Percentiles rank a stretch among this genome's conserved stretches.
Conservation (phyloP, 2,329 filamentous ascomycete genomes). For the Aspergillus sp. region DNA sequence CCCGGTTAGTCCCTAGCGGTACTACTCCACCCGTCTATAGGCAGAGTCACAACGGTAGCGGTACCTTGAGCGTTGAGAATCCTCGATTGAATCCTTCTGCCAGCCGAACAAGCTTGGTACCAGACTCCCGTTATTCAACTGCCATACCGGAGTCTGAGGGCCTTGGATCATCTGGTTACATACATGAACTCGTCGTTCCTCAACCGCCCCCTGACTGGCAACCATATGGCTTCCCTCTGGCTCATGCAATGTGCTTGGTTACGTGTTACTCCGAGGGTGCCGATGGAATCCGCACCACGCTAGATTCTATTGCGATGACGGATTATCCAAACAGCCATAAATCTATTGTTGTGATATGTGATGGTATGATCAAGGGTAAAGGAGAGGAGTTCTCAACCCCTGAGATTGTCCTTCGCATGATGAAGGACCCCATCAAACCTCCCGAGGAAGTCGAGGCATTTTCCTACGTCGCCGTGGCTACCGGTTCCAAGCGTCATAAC, state of each 20-base stretch:
- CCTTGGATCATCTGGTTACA: slow-evolving; percentile 85
- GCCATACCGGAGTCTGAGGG: slow-evolving; percentile 64
- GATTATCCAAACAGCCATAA: slow-evolving; percentile 99
- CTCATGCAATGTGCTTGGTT: slow-evolving; percentile 89
- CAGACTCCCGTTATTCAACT: slow-evolving; percentile 57
- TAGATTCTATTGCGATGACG: slow-evolving; percentile 95
- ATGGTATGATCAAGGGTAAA: slow-evolving; percentile 95
- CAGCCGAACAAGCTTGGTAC: slow-evolving; percentile 60
- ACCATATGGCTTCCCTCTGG: slow-evolving; percentile 91
- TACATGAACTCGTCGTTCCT: slow-evolving; percentile 92
- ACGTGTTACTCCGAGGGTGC: slow-evolving; percentile 97
- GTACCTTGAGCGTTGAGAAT: slow-evolving; percentile 52
- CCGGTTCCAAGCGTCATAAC: slow-evolving; percentile 95
- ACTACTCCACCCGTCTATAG: slow-evolving; percentile 66
- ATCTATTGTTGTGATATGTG: slow-evolving; percentile 91
- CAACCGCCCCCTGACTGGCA: slow-evolving; percentile 97
- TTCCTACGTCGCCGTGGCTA: slow-evolving; percentile 95
- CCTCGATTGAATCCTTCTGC: slow-evolving; percentile 41
- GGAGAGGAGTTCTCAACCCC: slow-evolving; percentile 85
- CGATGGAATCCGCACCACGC: slow-evolving; percentile 85
- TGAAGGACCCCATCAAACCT: slow-evolving; percentile 82
- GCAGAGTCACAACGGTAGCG: slow-evolving; percentile 54
- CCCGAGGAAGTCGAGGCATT: slow-evolving; percentile 83
- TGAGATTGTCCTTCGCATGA: slow-evolving; percentile 87
- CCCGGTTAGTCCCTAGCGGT: slow-evolving; percentile 63